Evolutionary conservation across 345 rosid genomes (phyloP), one percentile per base, ranked within the genome.

Genomic region (Punica granatum): DNA sequence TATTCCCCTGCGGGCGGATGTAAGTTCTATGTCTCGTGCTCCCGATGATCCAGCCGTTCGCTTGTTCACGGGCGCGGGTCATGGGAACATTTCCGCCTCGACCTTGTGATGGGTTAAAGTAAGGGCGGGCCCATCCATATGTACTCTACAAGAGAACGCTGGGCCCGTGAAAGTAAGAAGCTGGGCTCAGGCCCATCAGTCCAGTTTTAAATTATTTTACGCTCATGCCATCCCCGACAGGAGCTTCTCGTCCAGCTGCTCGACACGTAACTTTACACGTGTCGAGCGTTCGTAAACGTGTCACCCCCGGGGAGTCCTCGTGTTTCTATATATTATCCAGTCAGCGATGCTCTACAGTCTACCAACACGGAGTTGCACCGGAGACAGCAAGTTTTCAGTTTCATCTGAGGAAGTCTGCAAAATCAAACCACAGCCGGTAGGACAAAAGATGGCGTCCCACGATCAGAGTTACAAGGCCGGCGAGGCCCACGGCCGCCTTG

Each of bases 381-480:
- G n/a, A n/a, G n/a, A n/a, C n/a, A n/a, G n/a, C n/a, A n/a, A n/a
- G n/a, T n/a, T n/a, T n/a, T n/a, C n/a, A n/a, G n/a, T n/a, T n/a
- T n/a, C n/a, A n/a, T n/a, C n/a, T n/a, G n/a, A n/a, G n/a, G n/a
- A n/a, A n/a, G n/a, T 35, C 35, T 28, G 1, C 18, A 14, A 13
- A 31, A 32, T 31, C 64, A n/a, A 33, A 23, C 19, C 64, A 12
- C 15, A 6, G 39, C 39, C 39, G 23, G 43, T n/a, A n/a, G n/a
- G n/a, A n/a, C n/a, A 54, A 37, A 43, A 34, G 46, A 86, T 86
- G 94, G 92, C 89, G 48, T 83, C 94, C 39, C 74, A 74, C 59
- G 80, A 75, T 10, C 81, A 83, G 58, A 66, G 73, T 74, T 83
- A 67, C 82, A 65, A 44, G 63, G 89, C 92, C 14, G 86, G 97